Percentiles rank a stretch among this genome's conserved stretches.
Evolutionary conservation across 768 basidiomycete species (phyloP).

Genomic region (Podaxis carcinomalis): DNA sequence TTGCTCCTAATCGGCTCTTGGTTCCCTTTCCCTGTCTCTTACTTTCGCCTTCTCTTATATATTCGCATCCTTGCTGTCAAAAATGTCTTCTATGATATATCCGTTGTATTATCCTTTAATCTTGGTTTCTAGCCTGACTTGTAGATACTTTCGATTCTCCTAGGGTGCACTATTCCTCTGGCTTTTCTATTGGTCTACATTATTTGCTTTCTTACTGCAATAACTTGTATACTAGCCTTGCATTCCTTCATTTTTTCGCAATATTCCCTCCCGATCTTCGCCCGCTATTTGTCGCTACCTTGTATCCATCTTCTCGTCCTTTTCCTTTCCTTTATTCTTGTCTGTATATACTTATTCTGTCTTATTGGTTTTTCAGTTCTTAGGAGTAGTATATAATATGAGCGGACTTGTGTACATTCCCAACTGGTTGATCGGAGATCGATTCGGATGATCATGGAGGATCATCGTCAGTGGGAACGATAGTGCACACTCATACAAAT

Average conservation of each 20-base stretch:
- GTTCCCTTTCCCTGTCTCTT: not conserved
- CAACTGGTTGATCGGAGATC: not conserved
- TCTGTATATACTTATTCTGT: conserved; percentile 11
- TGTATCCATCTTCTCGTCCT: not conserved
- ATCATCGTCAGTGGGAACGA: not conserved
- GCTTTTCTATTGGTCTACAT: not conserved
- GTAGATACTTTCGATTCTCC: conserved; percentile 5
- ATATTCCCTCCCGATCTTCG: not conserved
- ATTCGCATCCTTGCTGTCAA: conserved; percentile 1
- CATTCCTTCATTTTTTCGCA: conserved; percentile 1
- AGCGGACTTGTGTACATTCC: not conserved
- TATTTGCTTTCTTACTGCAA: conserved; percentile 11
- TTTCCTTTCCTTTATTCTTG: not conserved
- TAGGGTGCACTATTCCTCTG: not conserved
- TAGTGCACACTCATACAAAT: not conserved
- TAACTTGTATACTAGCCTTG: conserved; percentile 9
- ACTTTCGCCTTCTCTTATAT: not conserved
- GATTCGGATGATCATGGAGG: not conserved
- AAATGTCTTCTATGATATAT: conserved; percentile 9
- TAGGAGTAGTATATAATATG: not conserved
- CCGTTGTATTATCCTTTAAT: conserved; percentile 5
- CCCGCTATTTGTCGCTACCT: not conserved
- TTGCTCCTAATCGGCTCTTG: not conserved
- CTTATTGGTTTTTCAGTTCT: conserved; percentile 10
- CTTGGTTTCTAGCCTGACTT: not conserved